Evolutionary conservation across 2,329 filamentous ascomycete genomes (phyloP), one percentile per base, ranked within the genome.

Genomic region (Aaosphaeria arxii): DNA sequence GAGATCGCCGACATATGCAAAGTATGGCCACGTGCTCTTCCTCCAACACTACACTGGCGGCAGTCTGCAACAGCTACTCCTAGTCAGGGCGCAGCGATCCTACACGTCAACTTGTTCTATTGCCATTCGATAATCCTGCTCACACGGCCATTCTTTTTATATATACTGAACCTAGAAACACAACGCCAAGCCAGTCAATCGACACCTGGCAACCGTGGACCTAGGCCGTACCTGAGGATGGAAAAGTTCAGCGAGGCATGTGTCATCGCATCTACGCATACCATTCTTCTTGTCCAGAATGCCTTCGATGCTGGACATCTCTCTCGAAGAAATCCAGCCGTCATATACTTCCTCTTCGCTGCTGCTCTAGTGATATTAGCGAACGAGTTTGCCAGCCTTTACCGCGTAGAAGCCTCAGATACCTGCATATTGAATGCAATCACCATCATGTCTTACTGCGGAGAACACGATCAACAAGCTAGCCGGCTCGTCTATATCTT

Each of bases 111-210:
- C 50, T 69, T 87, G 28, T 71, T 86, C 33, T 81, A 85, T 48
- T 80, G 77, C 47, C 83, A 87, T 59, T 81, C 82, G 0, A 77
- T 85, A 39, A 77, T 87, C 29, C 72, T 87, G 0, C 74, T 87
- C 1, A 84, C 81, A 1, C 74, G 84, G 30, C 84, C 85, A 0
- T 86, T 87, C 61, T 83, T 86, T 49, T 67, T 86, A 11, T 80
- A 78, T 48, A 73, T 83, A 9, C 71, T 84, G 38, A 81, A 74
- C 45, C 63, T 67, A 11, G 67, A 73, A 43, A 66, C 69, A 4
- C 71, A 73, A 52, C 62, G 66, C 11, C 62, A 67, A 35, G 54
- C 58, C 32, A 63, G 56, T 30, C 62, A 67, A 46, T 47, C 49
- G 4, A 47, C 54, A 13, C 57, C 58, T 6, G 58, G 59, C 13